phyloP scores from a whole-genome alignment of 345 rosid species.

The Excoecaria cochinchinensis region DNA sequence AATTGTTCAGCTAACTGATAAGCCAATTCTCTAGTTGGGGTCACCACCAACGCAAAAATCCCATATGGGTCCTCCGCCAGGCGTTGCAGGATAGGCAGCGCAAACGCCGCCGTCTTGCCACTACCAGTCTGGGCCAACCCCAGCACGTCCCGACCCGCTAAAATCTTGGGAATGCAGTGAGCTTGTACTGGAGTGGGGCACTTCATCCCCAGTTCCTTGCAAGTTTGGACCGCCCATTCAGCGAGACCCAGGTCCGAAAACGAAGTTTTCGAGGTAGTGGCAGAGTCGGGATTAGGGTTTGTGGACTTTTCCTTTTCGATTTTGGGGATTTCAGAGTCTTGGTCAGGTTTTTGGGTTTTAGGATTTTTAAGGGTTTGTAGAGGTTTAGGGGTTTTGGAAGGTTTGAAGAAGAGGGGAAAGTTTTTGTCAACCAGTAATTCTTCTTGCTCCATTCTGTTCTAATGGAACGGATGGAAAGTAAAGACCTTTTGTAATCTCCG shows the following conservation, averaged over 20 bases:
- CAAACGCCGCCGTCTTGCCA: conserved; percentile 95
- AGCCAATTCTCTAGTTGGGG: conserved; percentile 97
- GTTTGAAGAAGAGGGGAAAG: conserved; percentile 59
- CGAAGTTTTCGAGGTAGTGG: conserved; percentile 17
- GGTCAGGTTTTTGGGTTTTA: conserved; percentile 25
- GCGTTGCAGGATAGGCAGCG: conserved; percentile 79
- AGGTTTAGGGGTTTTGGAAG: conserved; percentile 27
- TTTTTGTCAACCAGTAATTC: conserved; percentile 28
- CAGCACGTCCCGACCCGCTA: conserved; percentile 69
- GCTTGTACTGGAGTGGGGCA: conserved; percentile 79
- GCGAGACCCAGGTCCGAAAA: conserved; percentile 73
- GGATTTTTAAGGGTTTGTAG: conserved; percentile 3
- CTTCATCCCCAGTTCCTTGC: conserved; percentile 85
- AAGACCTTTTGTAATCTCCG: neutral
- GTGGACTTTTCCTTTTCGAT: conserved; percentile 42
- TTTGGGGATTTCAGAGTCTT: conserved; percentile 17
- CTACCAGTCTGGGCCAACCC: conserved; percentile 93
- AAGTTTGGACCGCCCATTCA: conserved; percentile 78
- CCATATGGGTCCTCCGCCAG: conserved; percentile 85
- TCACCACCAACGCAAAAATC: conserved; percentile 70
- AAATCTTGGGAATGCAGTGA: conserved; percentile 78
- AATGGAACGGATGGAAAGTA: neutral
- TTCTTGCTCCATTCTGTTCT: conserved; percentile 26
- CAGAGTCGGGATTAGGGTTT: conserved; percentile 24
- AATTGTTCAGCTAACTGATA: conserved; percentile 95